A percentile compares a stretch with the other conserved stretches of the same genome.
These are phyloP conservation scores for Xylariaceae sp. DNA, from an alignment of 2,329 filamentous ascomycete genomes.

Conservation along the genomic window DNA sequence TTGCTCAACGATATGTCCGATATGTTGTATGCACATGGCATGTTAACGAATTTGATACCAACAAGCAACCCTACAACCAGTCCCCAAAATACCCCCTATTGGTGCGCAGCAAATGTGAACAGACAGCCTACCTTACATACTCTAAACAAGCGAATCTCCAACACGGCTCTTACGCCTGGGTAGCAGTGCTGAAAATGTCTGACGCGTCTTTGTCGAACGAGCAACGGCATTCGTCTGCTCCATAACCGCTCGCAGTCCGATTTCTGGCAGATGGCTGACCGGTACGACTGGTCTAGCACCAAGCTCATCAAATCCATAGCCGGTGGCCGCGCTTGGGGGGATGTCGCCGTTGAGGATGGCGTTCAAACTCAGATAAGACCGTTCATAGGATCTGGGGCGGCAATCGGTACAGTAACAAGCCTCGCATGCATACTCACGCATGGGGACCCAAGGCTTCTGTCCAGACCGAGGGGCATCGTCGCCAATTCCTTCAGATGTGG, in stretches of 20 bases:
- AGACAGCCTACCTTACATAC: too few species aligned
- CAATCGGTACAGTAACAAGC: slow-evolving; percentile 48
- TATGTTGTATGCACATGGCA: too few species aligned
- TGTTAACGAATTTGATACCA: too few species aligned
- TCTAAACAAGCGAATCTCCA: too few species aligned
- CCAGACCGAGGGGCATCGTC: slow-evolving; percentile 3
- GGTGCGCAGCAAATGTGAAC: too few species aligned
- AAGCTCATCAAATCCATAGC: slow-evolving; percentile 47
- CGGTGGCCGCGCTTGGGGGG: slow-evolving; percentile 44
- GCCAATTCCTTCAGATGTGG: slow-evolving; percentile 19
- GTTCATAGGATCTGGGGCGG: slow-evolving; percentile 39
- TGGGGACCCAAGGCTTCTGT: slow-evolving; percentile 37
- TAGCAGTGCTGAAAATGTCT: too few species aligned
- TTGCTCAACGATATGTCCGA: too few species aligned
- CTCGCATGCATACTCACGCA: slow-evolving; percentile 41
- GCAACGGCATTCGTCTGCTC: too few species aligned
- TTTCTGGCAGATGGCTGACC: slow-evolving; percentile 35
- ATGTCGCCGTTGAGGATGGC: slow-evolving; percentile 47
- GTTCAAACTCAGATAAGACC: slow-evolving; percentile 46
- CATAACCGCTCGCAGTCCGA: slow-evolving; percentile 35
- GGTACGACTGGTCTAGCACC: slow-evolving; percentile 41
- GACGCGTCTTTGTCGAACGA: too few species aligned
- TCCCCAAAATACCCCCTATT: too few species aligned
- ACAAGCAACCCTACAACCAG: too few species aligned
- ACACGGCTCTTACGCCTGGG: slow-evolving; percentile 9